Conservation (phyloP, 225 moss, liverwort and hornwort genomes). For the Asterella californica region DNA sequence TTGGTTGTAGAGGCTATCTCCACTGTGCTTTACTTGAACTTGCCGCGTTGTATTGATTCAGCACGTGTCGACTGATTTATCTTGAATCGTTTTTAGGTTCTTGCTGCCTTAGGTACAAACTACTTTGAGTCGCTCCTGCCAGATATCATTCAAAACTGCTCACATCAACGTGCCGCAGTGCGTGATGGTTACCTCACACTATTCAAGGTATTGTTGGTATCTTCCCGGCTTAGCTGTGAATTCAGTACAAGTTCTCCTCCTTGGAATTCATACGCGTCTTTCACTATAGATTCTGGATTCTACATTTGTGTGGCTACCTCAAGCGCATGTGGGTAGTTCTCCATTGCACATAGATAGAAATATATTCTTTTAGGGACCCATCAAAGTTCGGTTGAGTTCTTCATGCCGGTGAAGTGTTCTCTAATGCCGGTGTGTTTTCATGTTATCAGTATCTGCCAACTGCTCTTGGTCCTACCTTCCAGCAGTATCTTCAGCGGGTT, state of each 20-base stretch:
- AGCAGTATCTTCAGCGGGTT: slow-evolving; percentile 84
- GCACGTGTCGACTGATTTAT: not conserved
- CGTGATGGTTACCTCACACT: slow-evolving; percentile 98
- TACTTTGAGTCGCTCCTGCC: slow-evolving; percentile 88
- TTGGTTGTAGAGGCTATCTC: not conserved
- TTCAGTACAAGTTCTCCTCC: not conserved
- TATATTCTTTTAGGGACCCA: too few relatives aligned
- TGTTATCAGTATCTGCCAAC: slow-evolving; percentile 77
- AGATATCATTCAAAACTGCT: slow-evolving; percentile 75
- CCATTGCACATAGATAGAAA: too few relatives aligned
- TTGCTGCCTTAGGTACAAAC: slow-evolving; percentile 81
- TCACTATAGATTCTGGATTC: too few relatives aligned
- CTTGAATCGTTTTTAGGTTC: slow-evolving; percentile 50
- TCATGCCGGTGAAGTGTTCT: not conserved
- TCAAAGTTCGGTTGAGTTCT: not conserved
- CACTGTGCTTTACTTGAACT: not conserved
- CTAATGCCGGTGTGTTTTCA: not conserved
- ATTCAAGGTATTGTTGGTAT: slow-evolving; percentile 60
- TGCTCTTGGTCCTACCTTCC: slow-evolving; percentile 91
- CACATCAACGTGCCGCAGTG: slow-evolving; percentile 89
- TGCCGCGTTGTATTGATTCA: not conserved
- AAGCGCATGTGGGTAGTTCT: too few relatives aligned
- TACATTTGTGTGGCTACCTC: too few relatives aligned
- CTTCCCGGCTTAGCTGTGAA: not conserved
- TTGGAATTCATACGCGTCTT: not conserved